phyloP scores from a whole-genome alignment of 1,284 basidiomycete genomes.

The Phaffia rhodozyma region DNA sequence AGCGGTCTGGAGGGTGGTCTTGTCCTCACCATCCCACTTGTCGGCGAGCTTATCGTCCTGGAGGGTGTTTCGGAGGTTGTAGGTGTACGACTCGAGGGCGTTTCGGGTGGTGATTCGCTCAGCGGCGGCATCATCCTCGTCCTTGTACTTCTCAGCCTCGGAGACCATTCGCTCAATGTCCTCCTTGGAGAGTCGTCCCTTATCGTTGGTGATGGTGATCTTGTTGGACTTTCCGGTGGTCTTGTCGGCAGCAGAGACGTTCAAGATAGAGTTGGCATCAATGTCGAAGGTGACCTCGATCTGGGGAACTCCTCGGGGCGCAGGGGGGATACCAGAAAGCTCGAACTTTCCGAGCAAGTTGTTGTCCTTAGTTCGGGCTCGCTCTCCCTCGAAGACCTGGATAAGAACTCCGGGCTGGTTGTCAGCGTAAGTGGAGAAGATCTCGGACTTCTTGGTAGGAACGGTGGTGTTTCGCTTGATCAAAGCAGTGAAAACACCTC shows the following conservation, averaged over 20 bases:
- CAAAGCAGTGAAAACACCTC: conserved; percentile 95
- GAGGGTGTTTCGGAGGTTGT: conserved; percentile 89
- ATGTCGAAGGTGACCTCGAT: conserved; percentile 98
- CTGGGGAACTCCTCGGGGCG: conserved; percentile 96
- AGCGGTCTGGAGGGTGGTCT: conserved; percentile 67
- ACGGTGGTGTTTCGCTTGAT: conserved; percentile 91
- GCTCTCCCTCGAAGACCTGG: conserved; percentile 98
- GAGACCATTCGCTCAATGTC: conserved; percentile 96
- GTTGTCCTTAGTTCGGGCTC: conserved; percentile 98
- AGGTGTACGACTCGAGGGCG: conserved; percentile 81
- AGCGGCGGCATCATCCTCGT: conserved; percentile 63
- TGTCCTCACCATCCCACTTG: conserved; percentile 84
- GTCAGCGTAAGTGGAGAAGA: conserved; percentile 98
- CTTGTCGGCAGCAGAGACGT: conserved; percentile 93
- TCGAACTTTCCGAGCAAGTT: conserved; percentile 99
- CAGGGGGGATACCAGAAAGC: conserved; percentile 92
- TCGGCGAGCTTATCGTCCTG: conserved; percentile 69
- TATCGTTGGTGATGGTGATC: conserved; percentile 97
- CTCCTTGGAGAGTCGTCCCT: conserved; percentile 95
- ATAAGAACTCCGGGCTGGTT: conserved; percentile 99
- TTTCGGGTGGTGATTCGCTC: conserved; percentile 77
- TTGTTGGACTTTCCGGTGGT: conserved; percentile 76
- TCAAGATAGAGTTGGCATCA: conserved; percentile 95
- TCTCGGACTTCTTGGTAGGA: conserved; percentile 97
- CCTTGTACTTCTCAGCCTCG: conserved; percentile 88